These are phyloP conservation scores for Alternaria sp. DNA, from an alignment of 2,329 filamentous ascomycete species.

Conservation along the genomic window DNA sequence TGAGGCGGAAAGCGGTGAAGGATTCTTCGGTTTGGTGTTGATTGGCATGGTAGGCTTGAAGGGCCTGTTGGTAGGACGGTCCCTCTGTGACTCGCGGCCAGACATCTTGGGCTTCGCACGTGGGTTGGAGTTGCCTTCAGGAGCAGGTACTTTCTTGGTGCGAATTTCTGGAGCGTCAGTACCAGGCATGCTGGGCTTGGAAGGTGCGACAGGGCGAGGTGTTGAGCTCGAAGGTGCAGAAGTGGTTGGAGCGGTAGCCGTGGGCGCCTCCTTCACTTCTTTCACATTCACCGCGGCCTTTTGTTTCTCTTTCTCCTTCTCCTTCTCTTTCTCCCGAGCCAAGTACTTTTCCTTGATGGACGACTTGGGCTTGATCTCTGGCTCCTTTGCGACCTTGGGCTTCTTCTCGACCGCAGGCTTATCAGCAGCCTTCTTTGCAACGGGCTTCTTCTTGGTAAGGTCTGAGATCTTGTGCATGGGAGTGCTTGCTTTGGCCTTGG, in stretches of 20 bases:
- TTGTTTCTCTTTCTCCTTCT: constrained; percentile 36
- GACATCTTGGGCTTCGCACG: constrained; percentile 44
- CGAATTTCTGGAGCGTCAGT: constrained; percentile 37
- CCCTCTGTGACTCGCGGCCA: constrained; percentile 31
- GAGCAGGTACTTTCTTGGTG: constrained; percentile 39
- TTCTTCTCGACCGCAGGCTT: constrained; percentile 50
- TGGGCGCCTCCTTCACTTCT: constrained; percentile 34
- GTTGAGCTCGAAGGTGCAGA: constrained; percentile 21
- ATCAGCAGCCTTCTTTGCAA: constrained; percentile 53
- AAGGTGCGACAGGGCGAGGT: constrained; percentile 29
- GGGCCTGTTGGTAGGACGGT: constrained; percentile 29
- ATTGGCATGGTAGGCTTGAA: constrained; percentile 43
- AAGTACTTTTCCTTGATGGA: constrained; percentile 37
- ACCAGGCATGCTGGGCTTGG: constrained; percentile 30
- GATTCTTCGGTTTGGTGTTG: constrained; percentile 66
- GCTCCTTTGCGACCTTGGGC: constrained; percentile 20
- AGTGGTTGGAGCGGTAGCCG: constrained; percentile 25
- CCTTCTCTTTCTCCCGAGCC: constrained; percentile 32
- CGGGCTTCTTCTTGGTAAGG: constrained; percentile 55
- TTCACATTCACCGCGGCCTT: constrained; percentile 30
- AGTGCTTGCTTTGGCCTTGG: constrained; percentile 47
- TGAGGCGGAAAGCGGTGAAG: constrained; percentile 68
- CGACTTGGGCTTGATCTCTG: constrained; percentile 33
- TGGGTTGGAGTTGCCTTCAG: constrained; percentile 32
- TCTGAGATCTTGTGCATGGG: constrained; percentile 50